These are phyloP conservation scores for Pseudogymnoascus sp. DNA, from an alignment of 2,329 filamentous ascomycete species.

Conservation along the genomic window DNA sequence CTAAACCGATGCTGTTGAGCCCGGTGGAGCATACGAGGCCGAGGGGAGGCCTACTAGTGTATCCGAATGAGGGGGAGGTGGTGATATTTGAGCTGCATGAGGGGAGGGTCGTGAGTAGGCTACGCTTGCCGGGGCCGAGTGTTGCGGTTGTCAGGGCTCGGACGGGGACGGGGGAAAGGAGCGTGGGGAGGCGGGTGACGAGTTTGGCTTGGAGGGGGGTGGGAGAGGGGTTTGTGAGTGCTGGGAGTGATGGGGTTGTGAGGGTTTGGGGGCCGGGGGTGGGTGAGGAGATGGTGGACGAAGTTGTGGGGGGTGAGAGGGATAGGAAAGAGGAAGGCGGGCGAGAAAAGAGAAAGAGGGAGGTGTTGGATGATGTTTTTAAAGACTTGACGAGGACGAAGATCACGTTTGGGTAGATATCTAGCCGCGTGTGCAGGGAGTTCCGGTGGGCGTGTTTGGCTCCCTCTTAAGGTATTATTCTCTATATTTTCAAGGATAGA, in stretches of 20 bases:
- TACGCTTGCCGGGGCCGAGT: conserved; percentile 57
- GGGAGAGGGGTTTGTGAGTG: conserved; percentile 69
- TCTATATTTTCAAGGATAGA: not conserved
- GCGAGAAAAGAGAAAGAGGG: conserved; percentile 61
- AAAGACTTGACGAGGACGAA: conserved; percentile 65
- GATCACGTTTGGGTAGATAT: conserved; percentile 50
- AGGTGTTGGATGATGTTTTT: conserved; percentile 74
- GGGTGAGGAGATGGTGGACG: conserved; percentile 42
- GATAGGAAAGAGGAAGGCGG: conserved; percentile 40
- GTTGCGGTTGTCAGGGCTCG: conserved; percentile 40
- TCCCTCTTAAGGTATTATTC: not conserved
- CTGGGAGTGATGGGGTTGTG: conserved; percentile 78
- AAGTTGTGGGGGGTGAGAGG: conserved; percentile 30
- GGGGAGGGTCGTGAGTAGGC: conserved; percentile 62
- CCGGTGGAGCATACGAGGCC: conserved; percentile 52
- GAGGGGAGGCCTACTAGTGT: conserved; percentile 63
- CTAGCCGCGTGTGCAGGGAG: not conserved
- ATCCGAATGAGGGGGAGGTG: conserved; percentile 75
- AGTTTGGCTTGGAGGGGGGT: conserved; percentile 64
- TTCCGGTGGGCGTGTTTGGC: not conserved
- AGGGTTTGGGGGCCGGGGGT: conserved; percentile 65
- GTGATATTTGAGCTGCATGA: conserved; percentile 73
- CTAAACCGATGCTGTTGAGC: conserved; percentile 53
- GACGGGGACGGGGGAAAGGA: conserved; percentile 46
- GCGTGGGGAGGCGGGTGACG: conserved; percentile 62